phyloP scores from a whole-genome alignment of 129 eudicot genomes.

The Lonicera japonica region DNA sequence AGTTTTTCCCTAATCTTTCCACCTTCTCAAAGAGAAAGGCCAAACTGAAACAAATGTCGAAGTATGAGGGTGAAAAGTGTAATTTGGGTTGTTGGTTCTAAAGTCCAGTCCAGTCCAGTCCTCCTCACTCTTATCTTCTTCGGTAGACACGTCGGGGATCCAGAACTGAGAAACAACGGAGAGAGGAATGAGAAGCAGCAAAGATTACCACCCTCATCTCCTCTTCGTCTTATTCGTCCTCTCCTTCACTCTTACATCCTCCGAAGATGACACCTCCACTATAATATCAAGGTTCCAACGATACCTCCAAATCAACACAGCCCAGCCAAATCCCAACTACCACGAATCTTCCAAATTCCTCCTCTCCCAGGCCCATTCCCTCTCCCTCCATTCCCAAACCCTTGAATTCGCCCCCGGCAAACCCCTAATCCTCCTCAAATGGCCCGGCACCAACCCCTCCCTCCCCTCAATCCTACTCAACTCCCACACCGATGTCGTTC shows the following conservation, averaged over 20 bases:
- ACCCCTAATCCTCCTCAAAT: too few species aligned
- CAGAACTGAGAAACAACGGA: conserved; percentile 12
- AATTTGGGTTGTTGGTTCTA: not conserved
- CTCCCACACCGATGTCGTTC: too few species aligned
- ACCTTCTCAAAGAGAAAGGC: too few species aligned
- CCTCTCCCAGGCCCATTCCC: conserved; percentile 60
- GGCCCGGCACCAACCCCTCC: too few species aligned
- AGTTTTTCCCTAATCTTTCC: too few species aligned
- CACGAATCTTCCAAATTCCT: conserved; percentile 60
- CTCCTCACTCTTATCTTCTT: not conserved
- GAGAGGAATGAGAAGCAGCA: not conserved
- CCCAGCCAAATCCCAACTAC: conserved; percentile 83
- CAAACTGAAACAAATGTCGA: too few species aligned
- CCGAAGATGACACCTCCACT: conserved; percentile 19
- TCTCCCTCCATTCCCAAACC: conserved; percentile 54
- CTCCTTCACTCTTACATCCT: not conserved
- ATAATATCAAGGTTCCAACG: conserved; percentile 71
- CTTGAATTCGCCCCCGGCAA: conserved; percentile 43
- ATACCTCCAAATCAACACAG: conserved; percentile 72
- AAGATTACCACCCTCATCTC: not conserved
- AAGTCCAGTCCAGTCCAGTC: not conserved
- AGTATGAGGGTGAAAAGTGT: too few species aligned
- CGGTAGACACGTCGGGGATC: too few species aligned
- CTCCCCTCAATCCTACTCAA: too few species aligned
- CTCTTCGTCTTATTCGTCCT: not conserved